A percentile compares a stretch with the other conserved stretches of the same genome.
phyloP scores from a whole-genome alignment of 2,329 filamentous ascomycete species.

The Cercospora sp. region DNA sequence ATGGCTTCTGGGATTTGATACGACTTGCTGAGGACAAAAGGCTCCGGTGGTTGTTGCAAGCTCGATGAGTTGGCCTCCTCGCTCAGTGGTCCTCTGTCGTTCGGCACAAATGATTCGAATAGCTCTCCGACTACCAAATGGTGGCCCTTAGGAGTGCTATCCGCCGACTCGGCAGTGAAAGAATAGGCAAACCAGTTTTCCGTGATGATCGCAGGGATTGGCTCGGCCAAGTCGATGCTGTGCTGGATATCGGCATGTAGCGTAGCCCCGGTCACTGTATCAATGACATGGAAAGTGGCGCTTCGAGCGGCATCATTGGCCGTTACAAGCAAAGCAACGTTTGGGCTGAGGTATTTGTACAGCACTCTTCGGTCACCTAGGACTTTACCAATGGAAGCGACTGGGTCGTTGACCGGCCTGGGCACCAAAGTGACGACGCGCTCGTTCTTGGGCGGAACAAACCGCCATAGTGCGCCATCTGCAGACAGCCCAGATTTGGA shows the following conservation, averaged over 20 bases:
- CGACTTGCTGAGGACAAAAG: constrained; percentile 75
- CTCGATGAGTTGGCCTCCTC: constrained; percentile 73
- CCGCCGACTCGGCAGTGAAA: constrained; percentile 58
- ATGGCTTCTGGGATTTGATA: constrained; percentile 81
- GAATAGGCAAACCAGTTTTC: constrained; percentile 97
- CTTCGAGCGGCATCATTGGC: constrained; percentile 59
- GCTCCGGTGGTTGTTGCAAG: constrained; percentile 66
- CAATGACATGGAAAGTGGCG: constrained; percentile 75
- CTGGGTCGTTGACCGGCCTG: constrained; percentile 74
- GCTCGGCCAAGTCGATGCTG: constrained; percentile 71
- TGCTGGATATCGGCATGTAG: constrained; percentile 69
- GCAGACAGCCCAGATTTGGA: constrained; percentile 20
- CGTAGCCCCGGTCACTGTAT: constrained; percentile 80
- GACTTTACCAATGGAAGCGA: constrained; percentile 93
- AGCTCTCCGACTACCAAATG: constrained; percentile 84
- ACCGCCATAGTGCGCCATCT: constrained; percentile 61
- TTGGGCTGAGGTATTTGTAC: constrained; percentile 96
- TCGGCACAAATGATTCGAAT: constrained; percentile 79
- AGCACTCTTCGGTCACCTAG: constrained; percentile 88
- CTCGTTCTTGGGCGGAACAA: constrained; percentile 65
- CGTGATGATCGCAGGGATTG: constrained; percentile 74
- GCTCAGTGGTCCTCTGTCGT: constrained; percentile 79
- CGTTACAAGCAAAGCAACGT: constrained; percentile 74
- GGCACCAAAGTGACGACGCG: constrained; percentile 68
- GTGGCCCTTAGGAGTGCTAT: constrained; percentile 71